A percentile compares a stretch with the other conserved stretches of the same genome.
These are phyloP conservation scores for Sarocladium brachiariae DNA, from an alignment of 2,329 filamentous ascomycete species.

Conservation along the genomic window DNA sequence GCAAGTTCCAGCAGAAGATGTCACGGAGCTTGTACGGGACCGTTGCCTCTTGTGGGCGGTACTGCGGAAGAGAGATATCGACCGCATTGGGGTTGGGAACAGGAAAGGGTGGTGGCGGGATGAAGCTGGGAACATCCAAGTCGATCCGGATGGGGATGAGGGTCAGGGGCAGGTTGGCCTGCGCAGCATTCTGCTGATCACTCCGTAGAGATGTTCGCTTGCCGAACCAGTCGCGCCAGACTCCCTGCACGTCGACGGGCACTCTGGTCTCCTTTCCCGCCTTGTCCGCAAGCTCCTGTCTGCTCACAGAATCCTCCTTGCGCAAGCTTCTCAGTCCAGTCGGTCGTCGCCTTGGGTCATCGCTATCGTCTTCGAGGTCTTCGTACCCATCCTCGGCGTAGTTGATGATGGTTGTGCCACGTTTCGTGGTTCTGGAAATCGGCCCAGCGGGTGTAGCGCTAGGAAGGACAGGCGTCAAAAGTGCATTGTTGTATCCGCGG, in stretches of 20 bases:
- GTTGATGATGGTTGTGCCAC: slow-evolving; percentile 93
- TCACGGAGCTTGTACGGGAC: slow-evolving; percentile 86
- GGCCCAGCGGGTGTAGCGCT: slow-evolving; percentile 57
- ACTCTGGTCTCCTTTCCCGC: slow-evolving; percentile 73
- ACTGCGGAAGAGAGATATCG: slow-evolving; percentile 70
- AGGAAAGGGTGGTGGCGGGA: slow-evolving; percentile 55
- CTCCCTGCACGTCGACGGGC: slow-evolving; percentile 79
- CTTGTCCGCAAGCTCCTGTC: slow-evolving; percentile 63
- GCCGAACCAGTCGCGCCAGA: slow-evolving; percentile 95
- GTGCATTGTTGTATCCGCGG: slow-evolving; percentile 84
- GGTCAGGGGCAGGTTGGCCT: slow-evolving; percentile 75
- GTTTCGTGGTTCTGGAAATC: slow-evolving; percentile 82
- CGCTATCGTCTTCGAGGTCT: slow-evolving; percentile 66
- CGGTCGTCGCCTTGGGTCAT: slow-evolving; percentile 68
- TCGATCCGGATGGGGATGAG: slow-evolving; percentile 96
- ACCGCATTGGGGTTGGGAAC: slow-evolving; percentile 54
- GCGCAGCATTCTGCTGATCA: slow-evolving; percentile 54
- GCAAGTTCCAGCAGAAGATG: slow-evolving; percentile 95
- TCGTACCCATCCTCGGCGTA: slow-evolving; percentile 96
- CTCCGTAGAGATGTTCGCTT: slow-evolving; percentile 53
- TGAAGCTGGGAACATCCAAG: slow-evolving; percentile 77
- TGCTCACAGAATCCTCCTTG: slow-evolving; percentile 61
- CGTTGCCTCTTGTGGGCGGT: slow-evolving; percentile 70
- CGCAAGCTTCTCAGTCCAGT: slow-evolving; percentile 79
- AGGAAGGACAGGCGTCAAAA: slow-evolving; percentile 78